These are phyloP conservation scores for Beverwykella pulmonaria DNA, from an alignment of 495 filamentous ascomycete species.

Conservation along the genomic window DNA sequence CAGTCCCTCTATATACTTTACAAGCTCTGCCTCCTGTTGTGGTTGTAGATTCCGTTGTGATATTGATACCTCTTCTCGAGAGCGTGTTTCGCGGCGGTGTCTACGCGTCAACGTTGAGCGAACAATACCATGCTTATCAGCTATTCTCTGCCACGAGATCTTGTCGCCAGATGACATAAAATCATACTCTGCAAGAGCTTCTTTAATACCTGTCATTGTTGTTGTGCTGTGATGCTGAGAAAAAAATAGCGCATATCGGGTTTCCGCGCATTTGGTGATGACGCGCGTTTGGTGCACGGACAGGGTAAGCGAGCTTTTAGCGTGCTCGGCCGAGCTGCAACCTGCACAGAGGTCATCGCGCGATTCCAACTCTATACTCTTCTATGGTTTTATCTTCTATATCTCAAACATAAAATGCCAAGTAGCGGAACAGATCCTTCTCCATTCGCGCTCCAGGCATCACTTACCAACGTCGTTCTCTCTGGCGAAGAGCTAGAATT, in stretches of 20 bases:
- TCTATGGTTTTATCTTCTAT: too few species aligned
- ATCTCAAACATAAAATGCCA: conserved; percentile 1
- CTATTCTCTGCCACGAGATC: conserved; percentile 8
- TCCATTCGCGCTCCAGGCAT: conserved; percentile 6
- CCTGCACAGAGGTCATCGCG: background rate
- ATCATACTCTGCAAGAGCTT: conserved; percentile 15
- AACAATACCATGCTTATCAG: conserved; percentile 21
- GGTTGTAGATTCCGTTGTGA: conserved; percentile 7
- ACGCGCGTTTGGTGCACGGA: conserved; percentile 10
- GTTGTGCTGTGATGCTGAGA: conserved; percentile 16
- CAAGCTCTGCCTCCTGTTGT: conserved; percentile 16
- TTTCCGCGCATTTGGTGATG: conserved; percentile 1
- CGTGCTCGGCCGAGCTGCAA: too few species aligned
- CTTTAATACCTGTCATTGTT: conserved; percentile 15
- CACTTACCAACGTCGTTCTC: conserved; percentile 7
- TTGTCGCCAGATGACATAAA: conserved; percentile 9
- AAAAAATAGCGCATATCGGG: conserved; percentile 3
- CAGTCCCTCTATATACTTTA: conserved; percentile 12
- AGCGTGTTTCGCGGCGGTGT: background rate
- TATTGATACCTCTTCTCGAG: background rate
- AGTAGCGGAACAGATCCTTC: conserved; percentile 6
- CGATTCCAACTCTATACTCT: background rate
- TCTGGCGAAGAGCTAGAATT: conserved; percentile 8
- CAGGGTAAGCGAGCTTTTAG: background rate
- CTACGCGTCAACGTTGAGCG: conserved; percentile 18